These are phyloP conservation scores for Polyplosphaeria fusca DNA, from an alignment of 495 filamentous ascomycete species.

Conservation along the genomic window DNA sequence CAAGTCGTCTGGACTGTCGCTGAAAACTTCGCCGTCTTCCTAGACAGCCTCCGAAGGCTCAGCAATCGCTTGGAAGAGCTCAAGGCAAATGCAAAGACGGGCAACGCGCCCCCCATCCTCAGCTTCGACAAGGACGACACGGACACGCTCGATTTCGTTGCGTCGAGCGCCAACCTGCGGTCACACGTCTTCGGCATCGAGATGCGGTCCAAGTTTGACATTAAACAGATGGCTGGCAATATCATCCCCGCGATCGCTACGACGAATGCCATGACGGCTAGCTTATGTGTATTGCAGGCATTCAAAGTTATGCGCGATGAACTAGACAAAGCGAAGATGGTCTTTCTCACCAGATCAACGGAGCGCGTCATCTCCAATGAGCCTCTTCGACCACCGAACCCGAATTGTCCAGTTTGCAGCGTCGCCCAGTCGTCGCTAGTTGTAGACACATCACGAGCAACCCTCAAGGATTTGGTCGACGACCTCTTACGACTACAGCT, in stretches of 20 bases:
- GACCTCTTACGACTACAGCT: conserved; percentile 64
- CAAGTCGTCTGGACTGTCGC: conserved; percentile 75
- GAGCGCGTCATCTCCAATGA: conserved; percentile 72
- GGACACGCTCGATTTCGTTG: conserved; percentile 93
- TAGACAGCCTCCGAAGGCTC: conserved; percentile 72
- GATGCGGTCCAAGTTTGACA: conserved; percentile 85
- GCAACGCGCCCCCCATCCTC: conserved; percentile 59
- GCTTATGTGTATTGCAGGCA: conserved; percentile 86
- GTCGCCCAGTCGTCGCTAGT: conserved; percentile 62
- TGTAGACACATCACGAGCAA: conserved; percentile 71
- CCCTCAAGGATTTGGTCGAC: conserved; percentile 77
- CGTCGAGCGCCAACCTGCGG: conserved; percentile 82
- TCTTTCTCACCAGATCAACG: conserved; percentile 75
- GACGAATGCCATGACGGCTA: conserved; percentile 93
- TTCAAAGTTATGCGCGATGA: conserved; percentile 85
- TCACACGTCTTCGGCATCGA: conserved; percentile 85
- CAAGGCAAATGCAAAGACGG: conserved; percentile 49
- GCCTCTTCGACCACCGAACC: conserved; percentile 70
- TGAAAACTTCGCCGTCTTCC: conserved; percentile 85
- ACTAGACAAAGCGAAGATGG: conserved; percentile 53
- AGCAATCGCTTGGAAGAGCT: conserved; percentile 66
- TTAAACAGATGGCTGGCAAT: conserved; percentile 98
- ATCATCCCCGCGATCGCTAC: conserved; percentile 99
- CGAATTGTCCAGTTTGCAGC: conserved; percentile 77
- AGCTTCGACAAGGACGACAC: conserved; percentile 96